These are phyloP conservation scores for Apiotrichum sp. DNA, from an alignment of 1,284 basidiomycete genomes.

Conservation along the genomic window DNA sequence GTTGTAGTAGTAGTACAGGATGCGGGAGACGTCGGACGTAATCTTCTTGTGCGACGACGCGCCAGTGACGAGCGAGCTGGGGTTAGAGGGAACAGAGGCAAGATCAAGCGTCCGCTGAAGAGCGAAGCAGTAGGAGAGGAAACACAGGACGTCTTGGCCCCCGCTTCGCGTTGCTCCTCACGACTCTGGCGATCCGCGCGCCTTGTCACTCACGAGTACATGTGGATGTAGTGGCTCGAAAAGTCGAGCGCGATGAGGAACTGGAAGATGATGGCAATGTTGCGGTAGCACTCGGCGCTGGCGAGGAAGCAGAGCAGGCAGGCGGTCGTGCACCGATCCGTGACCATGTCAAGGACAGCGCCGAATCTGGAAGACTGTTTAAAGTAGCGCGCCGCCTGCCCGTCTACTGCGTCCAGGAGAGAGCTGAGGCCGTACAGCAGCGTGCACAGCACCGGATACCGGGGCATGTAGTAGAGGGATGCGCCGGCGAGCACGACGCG, in stretches of 20 bases:
- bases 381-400: conserved; percentile 81
- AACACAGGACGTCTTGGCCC: no score
- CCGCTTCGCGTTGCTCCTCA: no score
- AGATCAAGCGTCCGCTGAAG: neutral
- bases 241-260: conserved; percentile 97
- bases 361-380: conserved; percentile 96
- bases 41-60: conserved; percentile 89
- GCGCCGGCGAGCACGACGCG: conserved; percentile 86
- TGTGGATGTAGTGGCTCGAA: conserved; percentile 98
- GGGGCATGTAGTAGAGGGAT: conserved; percentile 88
- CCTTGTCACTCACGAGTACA: conserved; percentile 77
- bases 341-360: conserved; percentile 98
- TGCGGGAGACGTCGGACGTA: conserved; percentile 81
- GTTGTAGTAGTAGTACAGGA: conserved; percentile 91
- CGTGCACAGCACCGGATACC: conserved; percentile 88
- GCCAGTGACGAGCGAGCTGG: conserved; percentile 85
- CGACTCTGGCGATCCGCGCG: no score
- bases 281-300: conserved; percentile 65
- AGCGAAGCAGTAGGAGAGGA: no score
- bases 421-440: conserved; percentile 87
- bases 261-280: conserved; percentile 79
- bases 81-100: neutral
- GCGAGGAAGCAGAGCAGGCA: conserved; percentile 92
- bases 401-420: conserved; percentile 91
- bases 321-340: conserved; percentile 96